phyloP scores from a whole-genome alignment of 768 basidiomycete species.

The Tylopilus cervinicoccineus region DNA sequence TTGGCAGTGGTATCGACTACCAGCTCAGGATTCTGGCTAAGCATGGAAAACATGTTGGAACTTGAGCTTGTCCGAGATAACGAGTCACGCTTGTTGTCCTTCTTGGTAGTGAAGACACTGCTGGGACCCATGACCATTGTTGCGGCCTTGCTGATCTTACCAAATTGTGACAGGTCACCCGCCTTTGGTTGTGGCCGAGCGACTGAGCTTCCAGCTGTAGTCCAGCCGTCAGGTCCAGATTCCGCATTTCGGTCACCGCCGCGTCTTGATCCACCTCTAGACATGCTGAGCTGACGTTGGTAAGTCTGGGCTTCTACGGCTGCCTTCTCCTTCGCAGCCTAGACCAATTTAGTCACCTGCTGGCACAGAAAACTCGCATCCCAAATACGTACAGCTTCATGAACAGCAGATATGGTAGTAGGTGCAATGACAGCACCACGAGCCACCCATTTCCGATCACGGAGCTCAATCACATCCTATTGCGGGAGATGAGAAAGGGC shows the following conservation, averaged over 20 bases:
- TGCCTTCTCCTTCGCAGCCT: slow-evolving; percentile 84
- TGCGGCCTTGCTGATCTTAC: slow-evolving; percentile 73
- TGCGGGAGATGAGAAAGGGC: background rate
- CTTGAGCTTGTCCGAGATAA: slow-evolving; percentile 76
- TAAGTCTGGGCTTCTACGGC: slow-evolving; percentile 55
- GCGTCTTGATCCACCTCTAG: slow-evolving; percentile 85
- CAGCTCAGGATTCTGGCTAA: slow-evolving; percentile 59
- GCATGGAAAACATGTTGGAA: slow-evolving; percentile 87
- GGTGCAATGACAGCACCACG: slow-evolving; percentile 75
- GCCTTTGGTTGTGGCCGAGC: slow-evolving; percentile 67
- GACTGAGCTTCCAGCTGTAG: slow-evolving; percentile 52
- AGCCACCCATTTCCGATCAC: slow-evolving; percentile 75
- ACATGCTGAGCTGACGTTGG: slow-evolving; percentile 70
- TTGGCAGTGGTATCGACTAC: slow-evolving; percentile 50
- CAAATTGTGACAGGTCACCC: slow-evolving; percentile 83
- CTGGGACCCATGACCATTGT: slow-evolving; percentile 80
- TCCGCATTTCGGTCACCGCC: slow-evolving; percentile 69
- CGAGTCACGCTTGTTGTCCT: slow-evolving; percentile 65
- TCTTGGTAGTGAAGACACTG: slow-evolving; percentile 79
- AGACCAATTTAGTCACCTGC: slow-evolving; percentile 6
- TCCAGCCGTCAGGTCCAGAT: slow-evolving; percentile 84
- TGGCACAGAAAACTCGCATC: background rate
- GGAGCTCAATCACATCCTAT: slow-evolving; percentile 89
- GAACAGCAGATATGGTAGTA: slow-evolving; percentile 84
- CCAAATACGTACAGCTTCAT: slow-evolving; percentile 63